Percentiles rank a stretch among this genome's conserved stretches.
Evolutionary conservation across 768 basidiomycete genomes (phyloP).

Genomic region (Tricholoma flavovirens): DNA sequence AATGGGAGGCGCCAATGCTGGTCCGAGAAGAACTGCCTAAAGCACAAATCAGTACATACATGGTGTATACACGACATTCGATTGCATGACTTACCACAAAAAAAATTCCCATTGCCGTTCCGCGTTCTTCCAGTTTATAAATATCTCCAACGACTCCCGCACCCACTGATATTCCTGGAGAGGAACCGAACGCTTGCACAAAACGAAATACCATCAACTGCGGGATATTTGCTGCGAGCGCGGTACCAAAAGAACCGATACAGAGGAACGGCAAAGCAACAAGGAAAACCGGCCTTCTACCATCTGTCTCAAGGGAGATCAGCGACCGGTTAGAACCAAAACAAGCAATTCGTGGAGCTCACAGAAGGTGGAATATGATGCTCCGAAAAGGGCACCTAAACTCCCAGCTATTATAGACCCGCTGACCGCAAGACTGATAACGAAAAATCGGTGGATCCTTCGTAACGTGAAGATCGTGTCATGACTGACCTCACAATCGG

Average conservation of each 20-base stretch:
- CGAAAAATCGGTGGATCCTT: background rate
- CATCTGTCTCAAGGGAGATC: slow-evolving; percentile 35
- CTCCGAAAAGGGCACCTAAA: slow-evolving; percentile 26
- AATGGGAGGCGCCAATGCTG: slow-evolving; percentile 52
- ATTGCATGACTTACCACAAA: slow-evolving; percentile 24
- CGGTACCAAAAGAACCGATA: slow-evolving; percentile 56
- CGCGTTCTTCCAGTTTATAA: slow-evolving; percentile 51
- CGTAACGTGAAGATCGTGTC: background rate
- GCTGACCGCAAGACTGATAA: slow-evolving; percentile 30
- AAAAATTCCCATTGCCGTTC: slow-evolving; percentile 32
- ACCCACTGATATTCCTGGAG: slow-evolving; percentile 47
- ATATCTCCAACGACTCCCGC: slow-evolving; percentile 56
- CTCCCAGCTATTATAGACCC: slow-evolving; percentile 28
- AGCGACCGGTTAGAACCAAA: background rate
- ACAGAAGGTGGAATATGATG: slow-evolving; percentile 36
- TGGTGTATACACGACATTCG: background rate
- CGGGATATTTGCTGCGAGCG: slow-evolving; percentile 32
- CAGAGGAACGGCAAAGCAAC: slow-evolving; percentile 51
- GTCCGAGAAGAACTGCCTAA: slow-evolving; percentile 51
- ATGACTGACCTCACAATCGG: slow-evolving; percentile 47
- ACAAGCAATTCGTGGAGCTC: slow-evolving; percentile 5
- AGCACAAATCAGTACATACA: background rate
- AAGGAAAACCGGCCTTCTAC: slow-evolving; percentile 55
- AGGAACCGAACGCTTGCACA: slow-evolving; percentile 58
- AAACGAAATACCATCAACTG: slow-evolving; percentile 54